These are phyloP conservation scores for Teunomyces pallodes DNA, from an alignment of 805 yeast species.

Conservation along the genomic window DNA sequence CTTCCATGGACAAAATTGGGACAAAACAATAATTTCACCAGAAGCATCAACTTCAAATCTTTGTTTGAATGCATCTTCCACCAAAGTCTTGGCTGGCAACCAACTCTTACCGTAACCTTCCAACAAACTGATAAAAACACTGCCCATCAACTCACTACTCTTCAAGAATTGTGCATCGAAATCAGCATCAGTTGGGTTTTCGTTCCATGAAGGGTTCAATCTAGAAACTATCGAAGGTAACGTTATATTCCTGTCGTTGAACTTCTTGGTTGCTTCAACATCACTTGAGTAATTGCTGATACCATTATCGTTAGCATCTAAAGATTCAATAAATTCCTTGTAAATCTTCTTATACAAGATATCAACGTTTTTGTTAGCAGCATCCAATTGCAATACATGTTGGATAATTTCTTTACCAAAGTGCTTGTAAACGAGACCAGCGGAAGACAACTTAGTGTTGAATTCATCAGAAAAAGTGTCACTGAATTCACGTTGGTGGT, in stretches of 20 bases:
- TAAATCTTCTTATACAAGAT: constrained; percentile 75
- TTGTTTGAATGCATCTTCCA: constrained; percentile 62
- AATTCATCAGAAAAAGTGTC: constrained; percentile 66
- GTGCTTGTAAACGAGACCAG: constrained; percentile 90
- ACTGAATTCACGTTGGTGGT: constrained; percentile 89
- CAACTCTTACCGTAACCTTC: constrained; percentile 77
- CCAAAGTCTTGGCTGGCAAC: constrained; percentile 85
- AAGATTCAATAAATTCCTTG: constrained; percentile 80
- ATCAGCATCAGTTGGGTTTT: constrained; percentile 59
- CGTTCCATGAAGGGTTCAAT: constrained; percentile 85
- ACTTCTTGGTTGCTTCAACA: constrained; percentile 56
- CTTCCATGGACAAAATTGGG: constrained; percentile 91
- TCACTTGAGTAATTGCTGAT: constrained; percentile 61
- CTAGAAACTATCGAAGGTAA: constrained; percentile 75
- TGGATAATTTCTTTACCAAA: constrained; percentile 70
- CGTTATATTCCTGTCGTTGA: constrained; percentile 69
- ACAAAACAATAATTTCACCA: constrained; percentile 73
- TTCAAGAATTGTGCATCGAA: constrained; percentile 63
- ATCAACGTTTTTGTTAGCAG: constrained; percentile 46
- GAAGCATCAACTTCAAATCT: constrained; percentile 61
- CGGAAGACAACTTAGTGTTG: constrained; percentile 83
- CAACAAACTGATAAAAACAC: constrained; percentile 65
- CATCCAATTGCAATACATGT: constrained; percentile 45
- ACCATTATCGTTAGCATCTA: constrained; percentile 97
- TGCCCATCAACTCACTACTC: constrained; percentile 83